phyloP scores from a whole-genome alignment of 805 yeast genomes.

The Sugiyamaella americana region DNA sequence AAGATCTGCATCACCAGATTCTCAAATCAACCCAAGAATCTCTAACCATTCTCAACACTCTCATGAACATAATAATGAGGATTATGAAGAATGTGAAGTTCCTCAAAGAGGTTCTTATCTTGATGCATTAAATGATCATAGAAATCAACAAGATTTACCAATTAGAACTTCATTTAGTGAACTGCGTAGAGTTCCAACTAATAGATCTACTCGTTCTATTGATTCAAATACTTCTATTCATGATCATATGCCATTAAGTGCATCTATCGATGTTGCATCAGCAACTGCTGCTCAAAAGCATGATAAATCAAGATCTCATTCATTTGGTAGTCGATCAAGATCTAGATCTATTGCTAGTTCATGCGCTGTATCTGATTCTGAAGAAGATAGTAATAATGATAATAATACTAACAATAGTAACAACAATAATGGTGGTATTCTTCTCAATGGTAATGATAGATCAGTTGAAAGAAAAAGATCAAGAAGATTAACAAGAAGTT shows the following conservation, averaged over 20 bases:
- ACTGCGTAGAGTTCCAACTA: conserved; percentile 12
- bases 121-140: conserved; percentile 40
- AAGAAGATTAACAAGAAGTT: conserved; percentile 27
- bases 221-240: conserved; percentile 17
- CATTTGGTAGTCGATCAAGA: background rate
- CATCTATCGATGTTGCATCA: conserved; percentile 20
- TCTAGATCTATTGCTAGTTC: conserved; percentile 16
- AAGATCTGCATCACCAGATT: conserved; percentile 3
- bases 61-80: background rate
- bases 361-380: conserved; percentile 16
- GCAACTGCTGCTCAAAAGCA: conserved; percentile 8
- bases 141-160: conserved; percentile 41
- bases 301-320: conserved; percentile 4
- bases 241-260: conserved; percentile 10
- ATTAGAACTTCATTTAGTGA: conserved; percentile 27
- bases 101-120: background rate
- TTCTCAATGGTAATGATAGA: conserved; percentile 14
- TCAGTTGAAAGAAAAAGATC: conserved; percentile 15
- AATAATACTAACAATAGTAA: too few relatives aligned
- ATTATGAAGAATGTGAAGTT: background rate
- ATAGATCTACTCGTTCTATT: conserved; percentile 5
- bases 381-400: conserved; percentile 1
- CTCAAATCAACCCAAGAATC: background rate
- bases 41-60: background rate
- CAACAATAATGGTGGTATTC: conserved; percentile 18